A percentile compares a stretch with the other conserved stretches of the same genome.
Conservation (phyloP, 306 rosid species). For the Glycine latifolia region DNA sequence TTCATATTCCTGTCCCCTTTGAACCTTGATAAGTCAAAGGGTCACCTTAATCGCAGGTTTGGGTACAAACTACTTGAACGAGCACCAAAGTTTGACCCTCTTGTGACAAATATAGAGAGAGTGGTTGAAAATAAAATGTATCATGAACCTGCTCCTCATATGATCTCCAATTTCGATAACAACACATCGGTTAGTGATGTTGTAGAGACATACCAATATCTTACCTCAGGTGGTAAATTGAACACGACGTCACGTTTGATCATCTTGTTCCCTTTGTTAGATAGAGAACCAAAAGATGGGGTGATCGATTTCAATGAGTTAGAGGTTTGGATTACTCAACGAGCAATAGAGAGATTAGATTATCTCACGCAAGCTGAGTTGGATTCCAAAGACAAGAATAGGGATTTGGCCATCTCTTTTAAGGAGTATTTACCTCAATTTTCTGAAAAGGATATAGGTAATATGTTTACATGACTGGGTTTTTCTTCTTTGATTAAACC, state of each 20-base stretch:
- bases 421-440: conserved; percentile 72
- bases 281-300: conserved; percentile 64
- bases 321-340: conserved; percentile 57
- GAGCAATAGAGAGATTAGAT: conserved; percentile 61
- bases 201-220: conserved; percentile 46
- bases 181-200: conserved; percentile 25
- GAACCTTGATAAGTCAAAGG: neutral
- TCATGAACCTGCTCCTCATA: neutral
- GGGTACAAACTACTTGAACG: conserved; percentile 51
- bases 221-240: conserved; percentile 52
- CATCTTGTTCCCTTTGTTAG: conserved; percentile 74
- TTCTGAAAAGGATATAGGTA: conserved; percentile 64
- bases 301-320: conserved; percentile 58
- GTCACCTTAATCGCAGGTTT: conserved; percentile 58
- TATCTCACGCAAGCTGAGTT: conserved; percentile 53
- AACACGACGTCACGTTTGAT: conserved; percentile 71
- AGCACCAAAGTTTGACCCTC: conserved; percentile 61
- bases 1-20: conserved; percentile 47
- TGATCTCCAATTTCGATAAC: neutral
- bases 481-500: neutral
- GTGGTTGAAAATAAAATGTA: conserved; percentile 24
- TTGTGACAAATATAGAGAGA: conserved; percentile 46
- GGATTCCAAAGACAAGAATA: conserved; percentile 57
- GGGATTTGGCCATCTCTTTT: conserved; percentile 65
- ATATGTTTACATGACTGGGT: neutral